Conservation (phyloP, 192 early-diverging fungal genomes). For the Phycomyces nitens region DNA sequence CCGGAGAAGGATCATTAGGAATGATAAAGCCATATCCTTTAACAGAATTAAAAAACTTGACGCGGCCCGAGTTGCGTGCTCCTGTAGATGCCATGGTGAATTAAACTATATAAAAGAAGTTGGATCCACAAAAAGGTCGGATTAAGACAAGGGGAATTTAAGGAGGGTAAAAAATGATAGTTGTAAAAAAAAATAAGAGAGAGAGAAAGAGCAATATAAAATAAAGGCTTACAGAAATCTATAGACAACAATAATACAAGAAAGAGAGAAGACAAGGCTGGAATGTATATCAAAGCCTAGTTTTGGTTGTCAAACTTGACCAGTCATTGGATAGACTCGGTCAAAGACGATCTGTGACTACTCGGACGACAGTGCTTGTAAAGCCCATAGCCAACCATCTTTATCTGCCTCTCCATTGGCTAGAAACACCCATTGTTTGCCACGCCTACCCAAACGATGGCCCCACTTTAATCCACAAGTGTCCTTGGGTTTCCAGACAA, state of each 20-base stretch:
- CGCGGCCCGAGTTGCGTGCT: conserved; percentile 51
- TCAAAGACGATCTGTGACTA: too few relatives aligned
- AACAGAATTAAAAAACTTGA: conserved; percentile 86
- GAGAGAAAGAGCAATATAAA: not conserved
- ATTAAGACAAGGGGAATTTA: conserved; percentile 8
- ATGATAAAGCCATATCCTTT: conserved; percentile 92
- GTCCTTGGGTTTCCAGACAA: too few relatives aligned
- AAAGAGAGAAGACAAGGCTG: not conserved
- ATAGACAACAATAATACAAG: not conserved
- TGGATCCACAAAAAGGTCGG: too few relatives aligned
- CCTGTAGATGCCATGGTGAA: conserved; percentile 24
- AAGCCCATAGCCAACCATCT: conserved; percentile 15
- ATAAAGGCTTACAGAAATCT: too few relatives aligned
- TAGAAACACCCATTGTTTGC: conserved; percentile 4
- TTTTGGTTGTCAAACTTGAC: conserved; percentile 7
- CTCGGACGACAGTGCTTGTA: conserved; percentile 1
- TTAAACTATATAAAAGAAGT: conserved; percentile 3
- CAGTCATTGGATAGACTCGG: not conserved
- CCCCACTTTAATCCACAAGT: conserved; percentile 3
- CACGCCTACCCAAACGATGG: not conserved
- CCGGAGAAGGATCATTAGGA: conserved; percentile 56
- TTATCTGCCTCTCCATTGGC: conserved; percentile 7
- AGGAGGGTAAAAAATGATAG: conserved; percentile 8
- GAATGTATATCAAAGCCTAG: not conserved
- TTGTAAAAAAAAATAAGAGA: conserved; percentile 5